Evolutionary conservation across 805 yeast species (phyloP).

Genomic region (Maudiozyma turicensis): DNA sequence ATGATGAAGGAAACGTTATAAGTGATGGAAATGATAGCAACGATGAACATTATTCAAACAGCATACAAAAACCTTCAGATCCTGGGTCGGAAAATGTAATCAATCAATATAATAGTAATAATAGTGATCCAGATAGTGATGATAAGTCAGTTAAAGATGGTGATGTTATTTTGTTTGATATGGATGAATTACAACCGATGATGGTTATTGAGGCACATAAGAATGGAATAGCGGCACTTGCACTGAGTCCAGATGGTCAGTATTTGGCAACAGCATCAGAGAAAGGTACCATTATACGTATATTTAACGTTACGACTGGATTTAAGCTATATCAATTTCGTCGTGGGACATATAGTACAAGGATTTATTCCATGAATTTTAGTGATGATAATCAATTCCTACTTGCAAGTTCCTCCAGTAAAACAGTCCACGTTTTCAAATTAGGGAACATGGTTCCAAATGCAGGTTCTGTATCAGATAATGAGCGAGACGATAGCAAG

Average conservation of each 20-base stretch:
- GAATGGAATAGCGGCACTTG: constrained; percentile 51
- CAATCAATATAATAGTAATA: neutral
- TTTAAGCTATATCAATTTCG: constrained; percentile 53
- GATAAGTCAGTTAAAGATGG: constrained; percentile 30
- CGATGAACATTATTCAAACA: neutral
- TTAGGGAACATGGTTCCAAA: constrained; percentile 33
- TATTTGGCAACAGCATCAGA: constrained; percentile 65
- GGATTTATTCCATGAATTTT: constrained; percentile 67
- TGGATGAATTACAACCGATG: constrained; percentile 49
- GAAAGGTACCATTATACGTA: constrained; percentile 68
- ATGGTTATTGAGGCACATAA: constrained; percentile 69
- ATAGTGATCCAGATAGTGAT: neutral
- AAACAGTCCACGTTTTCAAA: constrained; percentile 86
- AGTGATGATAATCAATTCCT: constrained; percentile 59
- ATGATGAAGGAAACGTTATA: neutral
- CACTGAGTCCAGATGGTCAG: constrained; percentile 55
- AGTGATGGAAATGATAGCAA: constrained; percentile 32
- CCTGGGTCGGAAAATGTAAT: neutral
- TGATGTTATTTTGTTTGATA: constrained; percentile 58
- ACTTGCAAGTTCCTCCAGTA: constrained; percentile 81
- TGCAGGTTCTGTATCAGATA: constrained; percentile 18
- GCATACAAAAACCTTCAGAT: neutral
- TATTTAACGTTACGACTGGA: constrained; percentile 53
- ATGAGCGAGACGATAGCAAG: constrained; percentile 1
- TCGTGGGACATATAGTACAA: constrained; percentile 78